Evolutionary conservation across 2,329 filamentous ascomycete species (phyloP), one percentile per base, ranked within the genome.

Genomic region (Phialophora macrospora): DNA sequence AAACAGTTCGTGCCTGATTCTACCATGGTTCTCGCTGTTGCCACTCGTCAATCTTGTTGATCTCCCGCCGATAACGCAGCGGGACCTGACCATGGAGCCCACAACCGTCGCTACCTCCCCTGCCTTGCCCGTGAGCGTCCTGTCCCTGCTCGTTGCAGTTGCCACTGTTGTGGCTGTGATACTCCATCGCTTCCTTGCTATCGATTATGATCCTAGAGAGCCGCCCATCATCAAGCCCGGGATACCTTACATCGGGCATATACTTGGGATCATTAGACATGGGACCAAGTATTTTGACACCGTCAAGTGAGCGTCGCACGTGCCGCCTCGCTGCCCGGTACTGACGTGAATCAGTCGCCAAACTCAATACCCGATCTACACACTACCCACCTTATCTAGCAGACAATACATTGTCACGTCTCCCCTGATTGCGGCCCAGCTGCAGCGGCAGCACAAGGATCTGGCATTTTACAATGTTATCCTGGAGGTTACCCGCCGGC

Each of bases 401-500:
- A 60, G 58, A 41, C 58, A 60, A 38, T 60, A 60, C 12, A 60
- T 60, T 7, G 58, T 60, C 46, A 60, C 58, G 30, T 60, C 58
- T 28, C 58, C 58, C n/a, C 32, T 52, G 32, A 41, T 60, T 44
- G 58, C 58, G 4, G 48, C 46, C 2, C 58, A 54, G 12, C 48
- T 60, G 20, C 58, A 60, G 46, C 58, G 58, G 30, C 58, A 60
- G 48, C 58, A 60, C 58, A 60, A 60, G 58, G 58, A 60, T 32
- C 48, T 60, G 6, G 58, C 58, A 9, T 60, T 60, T 26, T 60
- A 60, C 46, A 60, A 60, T 41, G 58, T 60, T 6, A 60, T 60
- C 22, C 48, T 60, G 12, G 58, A 60, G 52, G 58, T 60, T 17
- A 60, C 58, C 5, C 58, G 58, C 2, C 30, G 58, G 3, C 28